Base-by-base conservation (phyloP, 2,329 filamentous ascomycete genomes). In the Juglanconis oblonga region DNA sequence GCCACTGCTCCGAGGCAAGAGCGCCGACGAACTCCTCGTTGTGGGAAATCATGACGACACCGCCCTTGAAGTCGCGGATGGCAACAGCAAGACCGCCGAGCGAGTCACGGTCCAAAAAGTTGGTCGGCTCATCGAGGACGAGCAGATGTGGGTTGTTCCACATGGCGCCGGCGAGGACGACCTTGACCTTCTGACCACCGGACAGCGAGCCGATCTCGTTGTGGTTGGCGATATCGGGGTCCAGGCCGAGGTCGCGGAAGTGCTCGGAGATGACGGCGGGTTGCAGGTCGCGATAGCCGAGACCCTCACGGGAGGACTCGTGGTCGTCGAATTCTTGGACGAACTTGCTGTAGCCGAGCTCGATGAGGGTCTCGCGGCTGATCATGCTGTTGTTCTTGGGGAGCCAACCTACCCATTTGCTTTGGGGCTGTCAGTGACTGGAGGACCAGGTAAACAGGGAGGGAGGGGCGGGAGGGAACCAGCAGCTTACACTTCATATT, bases 141-240 rank as follows among this genome's bases (percentile, higher is more conserved):
- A 99, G 86, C 70, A 99, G 79, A 80, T 99, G 95, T 1, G 95
- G 95, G 81, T 98, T 98, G 80, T 98, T 97, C 93, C 93, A 97
- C 92, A 96, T 96, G 68, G 92, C 91, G 70, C 91, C 91, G 3
- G 92, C 95, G 68, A 99, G 87, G 64, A 99, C 95, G 52, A 99
- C 95, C 84, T 99, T 99, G 79, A 99, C 95, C 78, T 98, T 98
- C 74, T 99, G 95, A 13, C 95, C 95, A 77, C 95, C 95, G 9
- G 93, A 97, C 11, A 99, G 83, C 70, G 93, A 95, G 64, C 91
- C 92, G 69, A 99, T 99, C 77, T 97, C 90, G 76, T 97, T 98
- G 85, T 99, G 95, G 79, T 97, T 97, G 70, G 95, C 95, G 71
- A 99, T 98, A 71, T 99, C 95, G 0, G 94, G 93, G 73, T 98